A percentile compares a stretch with the other conserved stretches of the same genome.
Evolutionary conservation across 768 basidiomycete genomes (phyloP).

Genomic region (Tricholoma hemisulphureum): DNA sequence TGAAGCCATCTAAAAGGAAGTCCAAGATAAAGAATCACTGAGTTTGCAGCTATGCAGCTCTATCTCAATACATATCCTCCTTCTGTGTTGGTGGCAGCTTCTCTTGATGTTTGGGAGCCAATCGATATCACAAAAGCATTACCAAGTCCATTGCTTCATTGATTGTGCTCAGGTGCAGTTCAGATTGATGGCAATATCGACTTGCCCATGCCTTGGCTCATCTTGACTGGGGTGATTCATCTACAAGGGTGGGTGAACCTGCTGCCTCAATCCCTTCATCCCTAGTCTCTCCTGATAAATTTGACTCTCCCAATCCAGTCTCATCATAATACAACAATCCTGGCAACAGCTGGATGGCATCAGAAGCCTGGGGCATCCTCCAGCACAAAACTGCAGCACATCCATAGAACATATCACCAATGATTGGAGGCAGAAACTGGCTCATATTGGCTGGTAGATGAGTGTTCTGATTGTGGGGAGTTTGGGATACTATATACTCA

Average conservation of each 20-base stretch:
- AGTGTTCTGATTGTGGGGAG: conserved; percentile 4
- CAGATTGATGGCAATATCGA: background rate
- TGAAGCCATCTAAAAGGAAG: background rate
- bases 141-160: conserved; percentile 4
- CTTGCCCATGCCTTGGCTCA: background rate
- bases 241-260: background rate
- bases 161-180: background rate
- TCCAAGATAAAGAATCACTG: background rate
- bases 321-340: background rate
- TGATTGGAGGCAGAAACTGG: conserved; percentile 4
- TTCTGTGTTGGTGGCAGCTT: background rate
- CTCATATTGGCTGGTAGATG: conserved; percentile 4
- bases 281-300: background rate
- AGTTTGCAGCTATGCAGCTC: conserved; percentile 1
- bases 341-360: background rate
- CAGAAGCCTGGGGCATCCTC: background rate
- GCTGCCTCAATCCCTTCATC: background rate
- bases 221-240: background rate
- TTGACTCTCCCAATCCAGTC: background rate
- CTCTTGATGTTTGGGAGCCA: background rate
- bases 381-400: conserved; percentile 2
- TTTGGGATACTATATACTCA: background rate
- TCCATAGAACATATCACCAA: conserved; percentile 7
- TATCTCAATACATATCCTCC: background rate
- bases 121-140: conserved; percentile 2